A percentile compares a stretch with the other conserved stretches of the same genome.
phyloP scores from a whole-genome alignment of 495 filamentous ascomycete species.

The Chaetomium tenue region DNA sequence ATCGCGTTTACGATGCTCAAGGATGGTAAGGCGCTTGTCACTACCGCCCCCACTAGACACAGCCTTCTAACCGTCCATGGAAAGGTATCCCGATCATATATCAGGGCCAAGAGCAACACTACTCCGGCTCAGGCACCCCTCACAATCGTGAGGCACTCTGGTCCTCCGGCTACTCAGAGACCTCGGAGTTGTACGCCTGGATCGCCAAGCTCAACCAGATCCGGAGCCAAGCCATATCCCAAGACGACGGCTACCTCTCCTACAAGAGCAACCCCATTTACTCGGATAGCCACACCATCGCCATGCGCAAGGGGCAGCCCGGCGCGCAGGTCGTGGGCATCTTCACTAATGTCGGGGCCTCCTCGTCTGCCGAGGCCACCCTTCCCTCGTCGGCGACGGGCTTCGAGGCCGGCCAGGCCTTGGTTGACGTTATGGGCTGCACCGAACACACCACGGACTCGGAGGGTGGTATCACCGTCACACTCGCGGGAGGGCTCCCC shows the following conservation, averaged over 20 bases:
- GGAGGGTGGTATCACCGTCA: constrained; percentile 46
- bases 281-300: constrained; percentile 56
- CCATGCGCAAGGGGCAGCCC: constrained; percentile 61
- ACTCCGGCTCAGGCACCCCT: constrained; percentile 57
- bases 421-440: constrained; percentile 55
- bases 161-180: constrained; percentile 62
- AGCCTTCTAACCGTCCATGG: neutral
- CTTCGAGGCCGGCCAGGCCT: constrained; percentile 38
- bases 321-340: constrained; percentile 58
- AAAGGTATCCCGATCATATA: constrained; percentile 46
- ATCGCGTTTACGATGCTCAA: constrained; percentile 69
- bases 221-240: constrained; percentile 54
- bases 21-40: constrained; percentile 40
- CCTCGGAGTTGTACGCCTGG: constrained; percentile 58
- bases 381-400: constrained; percentile 43
- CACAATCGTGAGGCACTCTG: constrained; percentile 74
- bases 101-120: constrained; percentile 71
- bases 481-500: constrained; percentile 52
- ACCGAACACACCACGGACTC: constrained; percentile 43
- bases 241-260: constrained; percentile 48
- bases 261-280: constrained; percentile 58
- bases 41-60: neutral
- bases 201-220: constrained; percentile 55
- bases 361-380: constrained; percentile 47
- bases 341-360: constrained; percentile 58